phyloP scores from a whole-genome alignment of 2,329 filamentous ascomycete genomes.

The Aspergillus sp. region DNA sequence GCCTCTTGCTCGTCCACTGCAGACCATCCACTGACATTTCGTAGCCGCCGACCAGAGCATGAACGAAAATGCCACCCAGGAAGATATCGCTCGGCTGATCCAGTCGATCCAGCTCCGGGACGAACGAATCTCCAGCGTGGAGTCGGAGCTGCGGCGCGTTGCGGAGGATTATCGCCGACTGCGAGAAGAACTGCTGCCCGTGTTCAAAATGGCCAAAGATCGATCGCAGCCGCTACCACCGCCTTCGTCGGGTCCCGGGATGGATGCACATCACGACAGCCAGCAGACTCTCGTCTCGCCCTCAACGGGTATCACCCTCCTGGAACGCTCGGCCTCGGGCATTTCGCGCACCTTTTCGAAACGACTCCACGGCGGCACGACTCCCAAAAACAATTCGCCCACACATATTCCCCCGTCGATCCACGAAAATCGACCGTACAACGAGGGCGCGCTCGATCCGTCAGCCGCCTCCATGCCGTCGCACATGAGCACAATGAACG shows the following conservation, averaged over 20 bases:
- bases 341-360: constrained; percentile 74
- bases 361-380: constrained; percentile 65
- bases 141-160: constrained; percentile 78
- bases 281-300: constrained; percentile 41
- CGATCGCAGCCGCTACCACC: constrained; percentile 80
- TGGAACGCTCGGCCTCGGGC: constrained; percentile 48
- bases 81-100: constrained; percentile 88
- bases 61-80: constrained; percentile 82
- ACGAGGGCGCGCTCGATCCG: constrained; percentile 60
- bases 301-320: constrained; percentile 24
- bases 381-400: constrained; percentile 73
- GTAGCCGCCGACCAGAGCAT: constrained; percentile 86
- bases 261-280: constrained; percentile 28
- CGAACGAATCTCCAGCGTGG: constrained; percentile 79
- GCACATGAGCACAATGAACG: constrained; percentile 67
- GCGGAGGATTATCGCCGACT: constrained; percentile 85
- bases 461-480: constrained; percentile 69
- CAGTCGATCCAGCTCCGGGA: constrained; percentile 86
- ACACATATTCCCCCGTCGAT: constrained; percentile 65
- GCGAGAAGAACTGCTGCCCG: constrained; percentile 85
- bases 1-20: constrained; percentile 30
- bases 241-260: constrained; percentile 31
- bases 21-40: constrained; percentile 15
- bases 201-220: constrained; percentile 88
- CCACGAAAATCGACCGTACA: constrained; percentile 63